phyloP scores from a whole-genome alignment of 495 filamentous ascomycete genomes.

The Rhypophila decipiens region DNA sequence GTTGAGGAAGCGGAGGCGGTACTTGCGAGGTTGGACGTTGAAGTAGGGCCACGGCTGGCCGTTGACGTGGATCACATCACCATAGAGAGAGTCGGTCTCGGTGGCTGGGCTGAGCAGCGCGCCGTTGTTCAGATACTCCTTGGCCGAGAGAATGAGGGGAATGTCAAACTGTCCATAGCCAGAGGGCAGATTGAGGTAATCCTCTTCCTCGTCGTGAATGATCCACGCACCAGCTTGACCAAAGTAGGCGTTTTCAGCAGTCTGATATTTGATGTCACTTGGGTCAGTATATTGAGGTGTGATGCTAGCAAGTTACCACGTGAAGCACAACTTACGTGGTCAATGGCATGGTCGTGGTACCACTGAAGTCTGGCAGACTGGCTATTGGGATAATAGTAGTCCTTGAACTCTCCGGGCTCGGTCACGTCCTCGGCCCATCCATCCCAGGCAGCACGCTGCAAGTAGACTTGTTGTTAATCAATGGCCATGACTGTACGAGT shows the following conservation, averaged over 20 bases:
- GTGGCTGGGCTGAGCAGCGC: conserved; percentile 29
- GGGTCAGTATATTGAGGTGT: too few relatives aligned
- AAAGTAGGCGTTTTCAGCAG: conserved; percentile 48
- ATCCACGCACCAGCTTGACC: conserved; percentile 45
- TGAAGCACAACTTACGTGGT: conserved; percentile 8
- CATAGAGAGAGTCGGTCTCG: conserved; percentile 41
- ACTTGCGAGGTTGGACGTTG: conserved; percentile 51
- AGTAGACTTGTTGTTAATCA: neutral
- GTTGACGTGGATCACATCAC: conserved; percentile 52
- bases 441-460: conserved; percentile 30
- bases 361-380: conserved; percentile 46
- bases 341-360: conserved; percentile 52
- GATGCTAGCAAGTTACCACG: too few relatives aligned
- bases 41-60: conserved; percentile 51
- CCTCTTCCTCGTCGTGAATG: conserved; percentile 39
- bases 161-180: conserved; percentile 46
- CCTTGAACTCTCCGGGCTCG: conserved; percentile 45
- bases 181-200: conserved; percentile 36
- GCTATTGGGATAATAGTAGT: conserved; percentile 55
- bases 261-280: too few relatives aligned
- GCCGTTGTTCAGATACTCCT: conserved; percentile 44
- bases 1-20: conserved; percentile 48
- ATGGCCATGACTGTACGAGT: neutral
- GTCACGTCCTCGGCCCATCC: conserved; percentile 53
- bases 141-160: conserved; percentile 42